Conservation (phyloP, 2,329 filamentous ascomycete genomes). For the Xylaria sp. region DNA sequence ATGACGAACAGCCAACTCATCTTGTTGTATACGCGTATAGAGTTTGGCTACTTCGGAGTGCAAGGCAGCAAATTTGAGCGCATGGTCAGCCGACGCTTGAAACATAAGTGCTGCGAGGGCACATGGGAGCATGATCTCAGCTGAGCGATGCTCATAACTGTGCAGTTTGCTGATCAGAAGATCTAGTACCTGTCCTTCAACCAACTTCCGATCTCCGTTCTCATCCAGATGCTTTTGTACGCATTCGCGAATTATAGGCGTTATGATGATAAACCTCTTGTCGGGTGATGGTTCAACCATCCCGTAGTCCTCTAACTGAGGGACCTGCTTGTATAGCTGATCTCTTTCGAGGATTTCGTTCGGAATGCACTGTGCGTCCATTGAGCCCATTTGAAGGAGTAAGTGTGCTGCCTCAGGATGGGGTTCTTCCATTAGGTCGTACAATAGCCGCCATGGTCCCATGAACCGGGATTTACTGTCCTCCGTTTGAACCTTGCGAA, state of each 20-base stretch:
- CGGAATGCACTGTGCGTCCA: constrained; percentile 7
- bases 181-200: background rate
- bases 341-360: constrained; percentile 4
- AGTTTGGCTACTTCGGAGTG: constrained; percentile 7
- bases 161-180: background rate
- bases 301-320: constrained; percentile 5
- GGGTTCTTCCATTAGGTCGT: background rate
- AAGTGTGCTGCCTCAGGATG: background rate
- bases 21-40: background rate
- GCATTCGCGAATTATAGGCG: constrained; percentile 1
- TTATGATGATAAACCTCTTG: background rate
- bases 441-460: constrained; percentile 4
- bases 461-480: background rate
- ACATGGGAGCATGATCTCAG: constrained; percentile 3
- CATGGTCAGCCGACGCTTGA: background rate
- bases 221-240: constrained; percentile 10
- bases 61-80: background rate
- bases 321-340: constrained; percentile 2
- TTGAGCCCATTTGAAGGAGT: constrained; percentile 12
- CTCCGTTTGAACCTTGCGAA: background rate
- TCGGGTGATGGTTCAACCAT: constrained; percentile 15
- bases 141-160: background rate
- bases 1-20: background rate
- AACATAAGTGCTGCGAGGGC: constrained; percentile 9
- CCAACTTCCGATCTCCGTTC: background rate